phyloP scores from a whole-genome alignment of 2,329 filamentous ascomycete species.

The Aspergillus sp. region DNA sequence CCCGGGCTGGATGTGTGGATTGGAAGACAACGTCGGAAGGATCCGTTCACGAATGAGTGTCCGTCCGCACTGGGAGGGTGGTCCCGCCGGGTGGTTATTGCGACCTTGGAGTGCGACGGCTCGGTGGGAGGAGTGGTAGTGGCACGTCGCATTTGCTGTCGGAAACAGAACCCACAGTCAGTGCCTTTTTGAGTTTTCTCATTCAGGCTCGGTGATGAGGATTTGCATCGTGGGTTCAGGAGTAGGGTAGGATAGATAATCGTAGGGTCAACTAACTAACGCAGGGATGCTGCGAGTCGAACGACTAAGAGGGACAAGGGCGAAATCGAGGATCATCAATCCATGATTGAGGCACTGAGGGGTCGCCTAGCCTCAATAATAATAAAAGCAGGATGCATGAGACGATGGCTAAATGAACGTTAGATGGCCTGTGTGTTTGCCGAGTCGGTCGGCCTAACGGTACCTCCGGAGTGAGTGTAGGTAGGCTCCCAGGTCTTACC shows the following conservation, averaged over 20 bases:
- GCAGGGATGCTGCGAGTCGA: background rate
- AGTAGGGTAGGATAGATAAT: background rate
- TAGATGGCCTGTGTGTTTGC: background rate
- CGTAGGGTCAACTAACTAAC: background rate
- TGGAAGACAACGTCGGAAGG: background rate
- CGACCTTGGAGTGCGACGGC: slow-evolving; percentile 2
- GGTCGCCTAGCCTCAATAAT: too few species aligned
- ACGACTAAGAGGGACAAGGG: background rate
- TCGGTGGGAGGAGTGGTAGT: background rate
- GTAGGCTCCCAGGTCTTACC: background rate
- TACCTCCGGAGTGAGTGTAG: background rate
- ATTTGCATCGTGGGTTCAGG: background rate
- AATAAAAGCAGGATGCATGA: too few species aligned
- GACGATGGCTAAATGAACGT: too few species aligned
- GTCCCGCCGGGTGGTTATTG: background rate
- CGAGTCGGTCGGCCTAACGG: background rate
- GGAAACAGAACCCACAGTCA: background rate
- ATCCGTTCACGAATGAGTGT: background rate
- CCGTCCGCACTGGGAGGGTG: background rate
- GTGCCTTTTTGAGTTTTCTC: background rate
- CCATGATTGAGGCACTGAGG: too few species aligned
- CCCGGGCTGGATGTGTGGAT: too few species aligned
- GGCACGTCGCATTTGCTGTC: background rate
- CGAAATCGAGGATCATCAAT: too few species aligned
- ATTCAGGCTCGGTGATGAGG: background rate